These are phyloP conservation scores for Candolleomyces eurysporus DNA, from an alignment of 768 basidiomycete genomes.

Conservation along the genomic window DNA sequence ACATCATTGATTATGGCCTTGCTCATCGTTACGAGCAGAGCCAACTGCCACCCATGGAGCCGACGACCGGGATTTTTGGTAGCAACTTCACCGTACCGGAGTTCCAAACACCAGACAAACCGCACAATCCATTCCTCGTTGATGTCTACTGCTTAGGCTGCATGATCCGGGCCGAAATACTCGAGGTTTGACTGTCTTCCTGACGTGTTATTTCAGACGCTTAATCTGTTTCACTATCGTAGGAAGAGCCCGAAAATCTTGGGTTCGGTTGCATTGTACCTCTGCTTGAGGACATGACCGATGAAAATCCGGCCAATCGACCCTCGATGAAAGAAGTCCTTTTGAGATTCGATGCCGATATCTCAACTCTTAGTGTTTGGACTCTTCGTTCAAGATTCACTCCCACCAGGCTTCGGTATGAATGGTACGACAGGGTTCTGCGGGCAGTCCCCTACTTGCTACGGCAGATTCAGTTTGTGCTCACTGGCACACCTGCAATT, in stretches of 20 bases:
- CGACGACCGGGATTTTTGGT: neutral
- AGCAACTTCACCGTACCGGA: neutral
- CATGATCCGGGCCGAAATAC: neutral
- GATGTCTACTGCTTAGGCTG: constrained; percentile 5
- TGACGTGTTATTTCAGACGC: no score
- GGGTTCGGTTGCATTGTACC: constrained; percentile 1
- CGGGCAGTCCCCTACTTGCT: neutral
- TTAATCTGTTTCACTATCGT: neutral
- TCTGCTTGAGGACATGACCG: neutral
- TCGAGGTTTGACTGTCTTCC: neutral
- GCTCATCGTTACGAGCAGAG: constrained; percentile 7
- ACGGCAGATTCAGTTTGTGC: neutral
- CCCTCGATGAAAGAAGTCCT: neutral
- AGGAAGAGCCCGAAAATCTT: neutral
- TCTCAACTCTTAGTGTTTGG: neutral
- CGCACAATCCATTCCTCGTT: constrained; percentile 2
- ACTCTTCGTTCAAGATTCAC: neutral
- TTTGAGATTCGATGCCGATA: neutral
- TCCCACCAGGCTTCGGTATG: neutral
- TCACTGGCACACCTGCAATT: no score
- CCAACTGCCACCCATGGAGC: neutral
- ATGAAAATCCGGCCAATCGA: neutral
- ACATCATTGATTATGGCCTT: constrained; percentile 14
- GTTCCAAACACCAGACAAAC: neutral
- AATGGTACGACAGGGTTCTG: neutral